Conservation (phyloP, 768 basidiomycete genomes). For the Lactifluus rugatus region DNA sequence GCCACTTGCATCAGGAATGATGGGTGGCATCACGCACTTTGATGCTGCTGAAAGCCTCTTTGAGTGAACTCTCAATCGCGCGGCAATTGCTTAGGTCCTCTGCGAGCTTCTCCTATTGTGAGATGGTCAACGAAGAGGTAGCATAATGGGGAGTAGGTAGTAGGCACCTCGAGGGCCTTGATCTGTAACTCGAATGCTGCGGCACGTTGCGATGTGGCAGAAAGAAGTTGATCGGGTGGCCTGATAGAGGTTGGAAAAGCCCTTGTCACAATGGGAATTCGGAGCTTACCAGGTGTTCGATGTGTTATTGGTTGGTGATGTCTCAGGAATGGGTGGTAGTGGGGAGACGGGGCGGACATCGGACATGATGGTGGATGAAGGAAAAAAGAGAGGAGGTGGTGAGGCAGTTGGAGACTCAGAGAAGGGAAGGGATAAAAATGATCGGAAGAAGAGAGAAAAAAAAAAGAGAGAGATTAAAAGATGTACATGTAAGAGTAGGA, state of each 20-base stretch:
- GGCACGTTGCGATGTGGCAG: conserved; percentile 4
- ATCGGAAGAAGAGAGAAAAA: background rate
- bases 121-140: background rate
- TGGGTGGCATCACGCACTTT: conserved; percentile 35
- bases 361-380: background rate
- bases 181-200: conserved; percentile 8
- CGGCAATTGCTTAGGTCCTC: conserved; percentile 67
- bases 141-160: background rate
- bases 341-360: background rate
- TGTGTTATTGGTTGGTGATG: background rate
- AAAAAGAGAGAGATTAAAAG: background rate
- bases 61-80: conserved; percentile 59
- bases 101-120: conserved; percentile 49
- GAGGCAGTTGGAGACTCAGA: background rate
- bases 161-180: conserved; percentile 11
- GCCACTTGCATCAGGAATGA: background rate
- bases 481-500: conserved; percentile 1
- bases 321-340: background rate
- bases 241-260: background rate
- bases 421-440: background rate
- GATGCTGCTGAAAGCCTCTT: conserved; percentile 50
- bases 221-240: background rate
- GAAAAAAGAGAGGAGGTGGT: background rate
- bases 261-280: too few relatives aligned
- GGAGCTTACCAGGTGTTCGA: background rate